Conservation (phyloP, 768 basidiomycete species). For the Mrakia blollopis region DNA sequence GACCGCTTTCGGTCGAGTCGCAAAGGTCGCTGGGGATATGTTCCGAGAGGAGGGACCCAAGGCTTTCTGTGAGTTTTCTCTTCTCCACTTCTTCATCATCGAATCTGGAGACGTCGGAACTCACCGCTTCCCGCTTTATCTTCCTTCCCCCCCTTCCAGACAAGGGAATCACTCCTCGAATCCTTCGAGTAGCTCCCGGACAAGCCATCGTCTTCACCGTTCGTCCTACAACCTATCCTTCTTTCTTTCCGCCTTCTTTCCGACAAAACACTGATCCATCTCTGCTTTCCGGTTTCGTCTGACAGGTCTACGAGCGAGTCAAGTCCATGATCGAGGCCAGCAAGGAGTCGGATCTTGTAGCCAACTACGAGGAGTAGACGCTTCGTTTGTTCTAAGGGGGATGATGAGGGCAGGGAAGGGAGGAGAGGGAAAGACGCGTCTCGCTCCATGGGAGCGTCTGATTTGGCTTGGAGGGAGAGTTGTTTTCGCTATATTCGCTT, state of each 20-base stretch:
- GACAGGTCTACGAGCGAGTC: slow-evolving; percentile 75
- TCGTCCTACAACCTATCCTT: slow-evolving; percentile 22
- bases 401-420: background rate
- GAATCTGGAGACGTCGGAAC: background rate
- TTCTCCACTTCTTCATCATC: background rate
- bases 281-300: background rate
- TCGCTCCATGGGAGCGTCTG: no score
- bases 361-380: slow-evolving; percentile 19
- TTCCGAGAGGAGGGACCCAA: slow-evolving; percentile 79
- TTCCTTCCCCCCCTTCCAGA: slow-evolving; percentile 40
- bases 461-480: no score
- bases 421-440: no score
- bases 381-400: background rate
- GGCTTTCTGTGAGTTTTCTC: slow-evolving; percentile 59
- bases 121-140: background rate
- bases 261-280: background rate
- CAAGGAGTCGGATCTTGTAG: slow-evolving; percentile 31
- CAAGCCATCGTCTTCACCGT: slow-evolving; percentile 94
- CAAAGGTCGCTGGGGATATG: slow-evolving; percentile 81
- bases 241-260: background rate
- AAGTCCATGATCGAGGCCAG: slow-evolving; percentile 67
- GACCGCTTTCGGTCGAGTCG: slow-evolving; percentile 72
- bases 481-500: no score
- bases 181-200: slow-evolving; percentile 88
- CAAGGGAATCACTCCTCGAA: slow-evolving; percentile 96